A percentile compares a stretch with the other conserved stretches of the same genome.
phyloP scores from a whole-genome alignment of 345 rosid species.

The Arabis alpina region DNA sequence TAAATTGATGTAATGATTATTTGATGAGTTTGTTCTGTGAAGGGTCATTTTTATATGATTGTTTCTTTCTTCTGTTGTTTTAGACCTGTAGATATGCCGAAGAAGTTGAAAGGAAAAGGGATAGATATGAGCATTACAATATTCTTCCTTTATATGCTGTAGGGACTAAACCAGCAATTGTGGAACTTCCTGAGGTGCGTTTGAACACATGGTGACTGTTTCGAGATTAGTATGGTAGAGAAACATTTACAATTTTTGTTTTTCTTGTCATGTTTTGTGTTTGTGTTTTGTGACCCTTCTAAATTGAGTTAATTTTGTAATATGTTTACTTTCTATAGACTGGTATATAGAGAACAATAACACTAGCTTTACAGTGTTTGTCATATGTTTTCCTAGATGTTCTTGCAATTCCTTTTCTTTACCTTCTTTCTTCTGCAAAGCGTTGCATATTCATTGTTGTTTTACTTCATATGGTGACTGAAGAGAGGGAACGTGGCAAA shows the following conservation, averaged over 20 bases:
- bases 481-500: no score
- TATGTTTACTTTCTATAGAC: neutral
- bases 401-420: no score
- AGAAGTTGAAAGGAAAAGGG: constrained; percentile 69
- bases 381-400: no score
- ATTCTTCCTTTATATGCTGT: constrained; percentile 79
- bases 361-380: no score
- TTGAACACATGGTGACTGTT: constrained; percentile 21
- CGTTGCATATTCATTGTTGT: no score
- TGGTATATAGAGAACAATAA: no score
- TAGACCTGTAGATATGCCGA: constrained; percentile 64
- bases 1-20: neutral
- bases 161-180: constrained; percentile 70
- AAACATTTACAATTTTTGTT: constrained; percentile 15
- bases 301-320: neutral
- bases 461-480: no score
- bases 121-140: constrained; percentile 64
- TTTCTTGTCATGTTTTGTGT: constrained; percentile 10
- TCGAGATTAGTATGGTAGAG: constrained; percentile 1
- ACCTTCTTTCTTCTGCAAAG: no score
- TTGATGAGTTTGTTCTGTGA: constrained; percentile 12
- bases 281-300: constrained; percentile 3
- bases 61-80: constrained; percentile 21
- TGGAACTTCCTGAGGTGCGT: constrained; percentile 91
- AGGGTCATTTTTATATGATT: neutral